Conservation (phyloP, 2,329 filamentous ascomycete species). For the Aspergillus sp. region DNA sequence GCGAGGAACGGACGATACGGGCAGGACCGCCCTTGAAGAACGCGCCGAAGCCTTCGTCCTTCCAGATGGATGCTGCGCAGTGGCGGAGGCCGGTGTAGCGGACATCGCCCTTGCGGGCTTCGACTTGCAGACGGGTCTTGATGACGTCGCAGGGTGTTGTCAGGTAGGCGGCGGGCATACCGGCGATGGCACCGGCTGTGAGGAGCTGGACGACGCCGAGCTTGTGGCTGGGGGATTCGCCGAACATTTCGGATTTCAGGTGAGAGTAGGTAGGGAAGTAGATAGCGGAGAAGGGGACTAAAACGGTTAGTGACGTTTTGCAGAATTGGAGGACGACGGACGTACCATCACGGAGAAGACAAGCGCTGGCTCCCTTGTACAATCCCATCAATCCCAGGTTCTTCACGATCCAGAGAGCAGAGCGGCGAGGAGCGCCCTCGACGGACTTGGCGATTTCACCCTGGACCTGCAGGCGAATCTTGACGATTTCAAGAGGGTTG, state of each 20-base stretch:
- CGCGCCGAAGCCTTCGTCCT: conserved; percentile 87
- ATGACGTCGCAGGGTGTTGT: conserved; percentile 98
- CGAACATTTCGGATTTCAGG: conserved; percentile 87
- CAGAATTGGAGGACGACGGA: conserved; percentile 22
- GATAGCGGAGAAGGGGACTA: conserved; percentile 91
- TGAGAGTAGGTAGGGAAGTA: conserved; percentile 98
- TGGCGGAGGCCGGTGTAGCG: conserved; percentile 82
- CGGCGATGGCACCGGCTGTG: conserved; percentile 87
- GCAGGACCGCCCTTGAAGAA: conserved; percentile 99
- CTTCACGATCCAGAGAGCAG: conserved; percentile 94
- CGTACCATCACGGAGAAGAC: conserved; percentile 72
- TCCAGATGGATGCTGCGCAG: conserved; percentile 72
- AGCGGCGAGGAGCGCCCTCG: conserved; percentile 75
- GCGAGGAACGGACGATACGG: conserved; percentile 87
- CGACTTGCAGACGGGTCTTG: conserved; percentile 96
- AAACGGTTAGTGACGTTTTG: conserved; percentile 4
- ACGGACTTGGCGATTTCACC: conserved; percentile 87
- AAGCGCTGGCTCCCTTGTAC: conserved; percentile 94
- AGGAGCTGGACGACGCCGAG: conserved; percentile 86
- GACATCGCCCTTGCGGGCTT: conserved; percentile 90
- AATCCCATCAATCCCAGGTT: conserved; percentile 90
- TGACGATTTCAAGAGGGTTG: conserved; percentile 97
- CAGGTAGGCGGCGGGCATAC: conserved; percentile 87
- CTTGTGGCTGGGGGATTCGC: conserved; percentile 79
- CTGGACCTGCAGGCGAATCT: conserved; percentile 96